Conservation (phyloP, 2,329 filamentous ascomycete genomes). For the Colletotrichum eleusines region DNA sequence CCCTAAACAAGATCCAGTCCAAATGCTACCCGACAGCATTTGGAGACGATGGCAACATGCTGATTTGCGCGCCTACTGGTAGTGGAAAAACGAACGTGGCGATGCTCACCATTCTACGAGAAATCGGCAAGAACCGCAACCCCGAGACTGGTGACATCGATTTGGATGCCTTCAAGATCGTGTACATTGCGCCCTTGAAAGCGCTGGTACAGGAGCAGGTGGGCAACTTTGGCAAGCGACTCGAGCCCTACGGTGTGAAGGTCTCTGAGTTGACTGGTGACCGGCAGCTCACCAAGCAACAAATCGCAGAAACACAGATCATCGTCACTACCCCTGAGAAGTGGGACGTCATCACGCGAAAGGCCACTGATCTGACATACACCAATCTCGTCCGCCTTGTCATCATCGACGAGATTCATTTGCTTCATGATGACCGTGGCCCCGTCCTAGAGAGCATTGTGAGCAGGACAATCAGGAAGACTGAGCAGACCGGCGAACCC, state of each 20-base stretch:
- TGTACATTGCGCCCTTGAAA: slow-evolving; percentile 96
- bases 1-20: slow-evolving; percentile 95
- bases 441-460: slow-evolving; percentile 98
- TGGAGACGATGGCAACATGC: slow-evolving; percentile 94
- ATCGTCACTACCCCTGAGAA: slow-evolving; percentile 99
- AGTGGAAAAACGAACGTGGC: slow-evolving; percentile 99
- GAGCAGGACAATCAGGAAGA: slow-evolving; percentile 90
- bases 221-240: slow-evolving; percentile 92
- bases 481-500: slow-evolving; percentile 92
- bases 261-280: slow-evolving; percentile 98
- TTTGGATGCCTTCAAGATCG: slow-evolving; percentile 96
- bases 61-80: slow-evolving; percentile 96
- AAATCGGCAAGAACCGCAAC: slow-evolving; percentile 95
- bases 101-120: slow-evolving; percentile 95
- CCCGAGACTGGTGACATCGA: slow-evolving; percentile 92
- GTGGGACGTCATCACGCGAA: slow-evolving; percentile 98
- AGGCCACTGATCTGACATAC: slow-evolving; percentile 96
- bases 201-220: slow-evolving; percentile 98
- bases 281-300: slow-evolving; percentile 97
- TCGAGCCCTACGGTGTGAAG: slow-evolving; percentile 90
- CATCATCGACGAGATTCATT: slow-evolving; percentile 97
- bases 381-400: slow-evolving; percentile 96
- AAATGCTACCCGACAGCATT: slow-evolving; percentile 94
- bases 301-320: slow-evolving; percentile 97
- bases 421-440: slow-evolving; percentile 96